Percentiles rank a stretch among this genome's conserved stretches.
phyloP scores from a whole-genome alignment of 2,329 filamentous ascomycete species.

The Aureobasidium sp. region DNA sequence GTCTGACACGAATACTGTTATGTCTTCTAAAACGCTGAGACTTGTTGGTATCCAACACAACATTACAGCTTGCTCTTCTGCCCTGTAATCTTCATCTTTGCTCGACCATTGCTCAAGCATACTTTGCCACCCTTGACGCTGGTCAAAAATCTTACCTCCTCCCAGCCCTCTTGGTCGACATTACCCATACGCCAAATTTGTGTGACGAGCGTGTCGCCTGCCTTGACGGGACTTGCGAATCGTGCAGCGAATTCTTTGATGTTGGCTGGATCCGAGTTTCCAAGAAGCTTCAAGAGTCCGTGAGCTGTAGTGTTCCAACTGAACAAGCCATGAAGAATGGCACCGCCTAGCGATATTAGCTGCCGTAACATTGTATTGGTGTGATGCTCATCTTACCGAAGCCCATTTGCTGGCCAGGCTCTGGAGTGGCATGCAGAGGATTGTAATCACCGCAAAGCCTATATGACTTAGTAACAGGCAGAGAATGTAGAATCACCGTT shows the following conservation, averaged over 20 bases:
- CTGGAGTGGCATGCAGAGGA: constrained; percentile 78
- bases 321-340: constrained; percentile 83
- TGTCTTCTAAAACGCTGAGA: not conserved
- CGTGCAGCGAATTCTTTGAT: constrained; percentile 82
- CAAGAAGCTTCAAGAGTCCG: constrained; percentile 62
- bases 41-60: not conserved
- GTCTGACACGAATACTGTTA: not conserved
- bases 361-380: not conserved
- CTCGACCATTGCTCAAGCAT: constrained; percentile 77
- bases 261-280: constrained; percentile 68
- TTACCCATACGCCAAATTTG: constrained; percentile 73
- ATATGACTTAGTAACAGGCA: not conserved
- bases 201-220: constrained; percentile 71
- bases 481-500: constrained; percentile 19
- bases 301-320: constrained; percentile 76
- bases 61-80: constrained; percentile 51
- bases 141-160: constrained; percentile 75
- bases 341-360: constrained; percentile 41
- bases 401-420: constrained; percentile 80
- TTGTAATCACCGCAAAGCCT: constrained; percentile 85
- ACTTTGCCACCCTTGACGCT: constrained; percentile 73
- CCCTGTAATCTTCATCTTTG: constrained; percentile 56
- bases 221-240: constrained; percentile 76
- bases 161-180: constrained; percentile 54
- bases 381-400: constrained; percentile 44